Percentiles rank a stretch among this genome's conserved stretches.
phyloP scores from a whole-genome alignment of 169 alveolate species.

The Cryptosporidium canis region DNA sequence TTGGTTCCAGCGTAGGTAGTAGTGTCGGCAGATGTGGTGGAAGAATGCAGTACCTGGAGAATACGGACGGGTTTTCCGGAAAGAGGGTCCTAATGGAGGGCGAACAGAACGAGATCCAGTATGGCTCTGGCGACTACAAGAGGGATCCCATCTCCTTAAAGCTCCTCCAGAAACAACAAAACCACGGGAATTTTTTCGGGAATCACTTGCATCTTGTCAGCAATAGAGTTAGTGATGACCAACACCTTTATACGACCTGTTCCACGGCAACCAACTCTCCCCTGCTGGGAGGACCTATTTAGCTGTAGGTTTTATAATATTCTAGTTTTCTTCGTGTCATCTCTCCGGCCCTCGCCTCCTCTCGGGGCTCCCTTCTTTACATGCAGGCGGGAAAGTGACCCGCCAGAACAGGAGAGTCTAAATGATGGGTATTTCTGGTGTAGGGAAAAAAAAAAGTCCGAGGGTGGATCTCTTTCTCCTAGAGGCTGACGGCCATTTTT shows the following conservation, averaged over 20 bases:
- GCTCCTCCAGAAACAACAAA: not conserved
- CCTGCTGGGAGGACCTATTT: slow-evolving; percentile 16
- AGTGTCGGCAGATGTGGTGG: not conserved
- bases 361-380: not conserved
- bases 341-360: not conserved
- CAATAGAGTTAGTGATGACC: slow-evolving; percentile 8
- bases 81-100: not conserved
- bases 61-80: not conserved
- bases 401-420: not conserved
- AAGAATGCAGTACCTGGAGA: not conserved
- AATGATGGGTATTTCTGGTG: not conserved
- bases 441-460: too few relatives aligned
- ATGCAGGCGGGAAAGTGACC: not conserved
- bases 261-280: slow-evolving; percentile 71
- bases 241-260: slow-evolving; percentile 55
- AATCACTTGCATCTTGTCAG: slow-evolving; percentile 17
- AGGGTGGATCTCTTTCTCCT: too few relatives aligned
- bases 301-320: not conserved
- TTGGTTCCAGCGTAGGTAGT: not conserved
- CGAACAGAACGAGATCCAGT: not conserved
- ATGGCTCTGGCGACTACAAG: not conserved
- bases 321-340: not conserved
- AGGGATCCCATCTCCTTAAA: not conserved
- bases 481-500: too few relatives aligned
- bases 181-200: not conserved